A percentile compares a stretch with the other conserved stretches of the same genome.
phyloP scores from a whole-genome alignment of 441 rosid species.

The Brassica balearica region DNA sequence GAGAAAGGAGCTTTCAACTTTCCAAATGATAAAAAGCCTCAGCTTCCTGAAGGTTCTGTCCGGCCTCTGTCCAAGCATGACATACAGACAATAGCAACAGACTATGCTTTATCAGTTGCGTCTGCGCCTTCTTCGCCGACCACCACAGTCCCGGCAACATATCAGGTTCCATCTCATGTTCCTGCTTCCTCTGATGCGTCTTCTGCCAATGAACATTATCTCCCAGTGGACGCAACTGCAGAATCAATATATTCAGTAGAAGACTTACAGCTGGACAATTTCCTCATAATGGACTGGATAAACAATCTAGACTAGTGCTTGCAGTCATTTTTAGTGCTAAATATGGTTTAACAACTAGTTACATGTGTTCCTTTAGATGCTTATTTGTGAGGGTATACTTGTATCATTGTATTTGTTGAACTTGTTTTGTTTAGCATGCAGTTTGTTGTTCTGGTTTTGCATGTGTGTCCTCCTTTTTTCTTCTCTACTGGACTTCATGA shows the following conservation, averaged over 20 bases:
- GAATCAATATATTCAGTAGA: conserved; percentile 40
- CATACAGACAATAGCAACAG: conserved; percentile 47
- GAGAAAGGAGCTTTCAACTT: conserved; percentile 47
- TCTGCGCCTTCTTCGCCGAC: conserved; percentile 31
- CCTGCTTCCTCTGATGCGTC: conserved; percentile 35
- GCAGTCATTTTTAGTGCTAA: conserved; percentile 29
- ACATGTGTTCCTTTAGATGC: not conserved
- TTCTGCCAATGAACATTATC: conserved; percentile 26
- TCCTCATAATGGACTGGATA: conserved; percentile 51
- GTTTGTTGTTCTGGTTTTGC: conserved; percentile 18
- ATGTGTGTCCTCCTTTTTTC: not conserved
- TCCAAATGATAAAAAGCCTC: conserved; percentile 46
- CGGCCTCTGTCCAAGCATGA: conserved; percentile 44
- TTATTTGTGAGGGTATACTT: conserved; percentile 1
- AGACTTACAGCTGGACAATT: conserved; percentile 48
- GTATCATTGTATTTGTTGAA: conserved; percentile 27
- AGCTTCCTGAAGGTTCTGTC: conserved; percentile 40
- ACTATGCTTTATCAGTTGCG: conserved; percentile 41
- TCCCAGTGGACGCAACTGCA: conserved; percentile 28
- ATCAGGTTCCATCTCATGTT: conserved; percentile 30
- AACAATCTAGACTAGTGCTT: conserved; percentile 40
- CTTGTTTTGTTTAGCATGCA: conserved; percentile 31
- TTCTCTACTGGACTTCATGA: not conserved
- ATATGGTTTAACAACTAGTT: conserved; percentile 4
- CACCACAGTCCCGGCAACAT: conserved; percentile 32